phyloP scores from a whole-genome alignment of 129 eudicot genomes.

The Flaveria linearis region DNA sequence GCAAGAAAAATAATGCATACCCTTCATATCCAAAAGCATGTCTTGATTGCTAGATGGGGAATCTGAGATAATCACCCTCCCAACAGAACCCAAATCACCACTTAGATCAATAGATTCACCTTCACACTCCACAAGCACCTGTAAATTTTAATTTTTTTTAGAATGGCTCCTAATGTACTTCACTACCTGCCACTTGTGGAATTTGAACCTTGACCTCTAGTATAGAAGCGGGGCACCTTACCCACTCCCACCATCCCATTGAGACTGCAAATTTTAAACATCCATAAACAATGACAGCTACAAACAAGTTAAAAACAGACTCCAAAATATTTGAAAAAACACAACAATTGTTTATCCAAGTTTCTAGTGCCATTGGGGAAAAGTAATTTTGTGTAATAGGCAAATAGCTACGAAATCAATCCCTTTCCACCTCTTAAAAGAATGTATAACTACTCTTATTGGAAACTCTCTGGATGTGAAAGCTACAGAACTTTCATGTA shows the following conservation, averaged over 20 bases:
- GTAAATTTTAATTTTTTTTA: slow-evolving; percentile 24
- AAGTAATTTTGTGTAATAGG: not conserved
- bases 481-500: too few relatives aligned
- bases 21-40: slow-evolving; percentile 91
- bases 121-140: slow-evolving; percentile 99
- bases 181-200: too few relatives aligned
- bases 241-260: too few relatives aligned
- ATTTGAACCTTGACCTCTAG: too few relatives aligned
- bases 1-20: slow-evolving; percentile 33
- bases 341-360: not conserved
- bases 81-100: slow-evolving; percentile 97
- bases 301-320: slow-evolving; percentile 6
- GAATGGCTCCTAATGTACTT: too few relatives aligned
- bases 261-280: slow-evolving; percentile 42
- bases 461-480: not conserved
- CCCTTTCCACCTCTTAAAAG: not conserved
- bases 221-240: too few relatives aligned
- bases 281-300: slow-evolving; percentile 2
- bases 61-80: slow-evolving; percentile 74
- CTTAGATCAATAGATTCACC: slow-evolving; percentile 95
- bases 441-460: not conserved
- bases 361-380: not conserved
- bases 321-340: not conserved
- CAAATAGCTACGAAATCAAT: not conserved
- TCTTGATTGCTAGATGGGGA: slow-evolving; percentile 60